Base-by-base conservation (phyloP, 768 basidiomycete species). In the Clavaria fumosa region DNA sequence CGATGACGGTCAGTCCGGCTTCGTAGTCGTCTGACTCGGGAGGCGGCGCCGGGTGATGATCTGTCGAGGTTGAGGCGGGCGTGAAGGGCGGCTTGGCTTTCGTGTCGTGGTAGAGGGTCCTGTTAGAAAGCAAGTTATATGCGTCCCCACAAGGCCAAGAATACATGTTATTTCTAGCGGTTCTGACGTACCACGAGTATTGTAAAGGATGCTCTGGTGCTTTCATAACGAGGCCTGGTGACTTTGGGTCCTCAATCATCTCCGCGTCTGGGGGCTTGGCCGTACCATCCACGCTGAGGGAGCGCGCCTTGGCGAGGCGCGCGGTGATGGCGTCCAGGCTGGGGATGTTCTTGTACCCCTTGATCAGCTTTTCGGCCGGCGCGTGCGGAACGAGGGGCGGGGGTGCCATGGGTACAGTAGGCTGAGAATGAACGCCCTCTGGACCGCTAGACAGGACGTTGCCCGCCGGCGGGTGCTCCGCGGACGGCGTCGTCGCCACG, bases 31-130 rank as follows among this genome's bases (percentile, higher is more conserved):
- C 60, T 5, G 77, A 69, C 45, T 84, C 82, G 10, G 77, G 70
- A 11, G 74, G 64, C 22, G 60, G 48, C 42, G 55, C 39, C 54
- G 43, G 22, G 53, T 55, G 52, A 49, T 51, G 45, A 36, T 31
- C 21, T 37, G 43, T 21, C 31, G 43, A 48, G 17, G 34, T 31
- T 6, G 65, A 53, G 14, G 52, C 23, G 2, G 73, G 71, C 0
- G 74, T 69, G 45, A 58, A 71, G 3, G 79, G 70, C 39, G 60
- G 64, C 55, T 80, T 79, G 43, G 74, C 52, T 63, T 91, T 93
- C 17, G 78, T 70, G 52, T 95, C 90, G 56, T 88, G 85, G 56
- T 75, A 95, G 43, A 93, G 67, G 9, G 84, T 90, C 89, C 86
- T 89, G 49, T 10, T 24, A 31, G 10, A 18, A 35, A 24, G 31